Conservation (phyloP, 768 basidiomycete species). For the Podaxis carcinomalis region DNA sequence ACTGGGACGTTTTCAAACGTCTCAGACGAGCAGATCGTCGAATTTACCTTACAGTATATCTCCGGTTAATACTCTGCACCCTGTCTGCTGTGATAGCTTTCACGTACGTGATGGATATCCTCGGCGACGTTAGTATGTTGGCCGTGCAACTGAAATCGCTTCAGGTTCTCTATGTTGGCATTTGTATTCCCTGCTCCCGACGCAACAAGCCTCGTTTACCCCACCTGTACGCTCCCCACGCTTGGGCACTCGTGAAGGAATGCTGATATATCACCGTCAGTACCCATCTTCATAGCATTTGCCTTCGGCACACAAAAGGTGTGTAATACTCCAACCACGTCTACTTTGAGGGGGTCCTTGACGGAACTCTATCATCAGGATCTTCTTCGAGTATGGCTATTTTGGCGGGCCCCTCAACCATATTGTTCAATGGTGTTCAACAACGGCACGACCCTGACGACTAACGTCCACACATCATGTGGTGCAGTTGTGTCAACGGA, state of each 20-base stretch:
- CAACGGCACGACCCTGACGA: background rate
- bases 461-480: background rate
- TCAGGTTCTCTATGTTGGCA: background rate
- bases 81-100: background rate
- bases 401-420: background rate
- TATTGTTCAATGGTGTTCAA: background rate
- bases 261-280: background rate
- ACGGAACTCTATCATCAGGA: background rate
- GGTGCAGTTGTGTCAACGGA: background rate
- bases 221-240: background rate
- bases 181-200: background rate
- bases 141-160: too few species aligned
- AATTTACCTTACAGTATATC: conserved; percentile 2
- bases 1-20: conserved; percentile 6
- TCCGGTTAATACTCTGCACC: background rate
- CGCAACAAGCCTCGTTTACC: background rate
- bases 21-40: background rate
- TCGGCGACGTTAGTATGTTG: too few species aligned
- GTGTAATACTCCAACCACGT: too few species aligned
- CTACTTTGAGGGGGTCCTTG: background rate
- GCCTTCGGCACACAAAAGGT: conserved; percentile 10
- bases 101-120: background rate
- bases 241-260: background rate
- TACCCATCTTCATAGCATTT: conserved; percentile 4
- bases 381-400: conserved; percentile 8